A percentile compares a stretch with the other conserved stretches of the same genome.
Conservation (phyloP, 2,329 filamentous ascomycete species). For the Fusarium sp. region DNA sequence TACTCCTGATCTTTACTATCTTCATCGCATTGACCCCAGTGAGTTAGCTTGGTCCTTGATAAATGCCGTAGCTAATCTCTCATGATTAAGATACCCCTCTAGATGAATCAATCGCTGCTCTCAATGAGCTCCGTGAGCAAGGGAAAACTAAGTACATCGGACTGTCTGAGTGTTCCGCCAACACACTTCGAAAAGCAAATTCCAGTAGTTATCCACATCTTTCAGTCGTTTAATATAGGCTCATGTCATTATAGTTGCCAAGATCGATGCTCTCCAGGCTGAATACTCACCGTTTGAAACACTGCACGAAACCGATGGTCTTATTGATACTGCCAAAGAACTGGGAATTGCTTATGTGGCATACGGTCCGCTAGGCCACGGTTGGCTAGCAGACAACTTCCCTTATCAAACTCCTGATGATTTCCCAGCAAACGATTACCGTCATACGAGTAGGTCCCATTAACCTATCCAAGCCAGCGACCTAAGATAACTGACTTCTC, state of each 20-base stretch:
- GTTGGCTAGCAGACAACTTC: slow-evolving; percentile 2
- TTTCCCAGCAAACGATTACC: not conserved
- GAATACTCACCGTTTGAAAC: slow-evolving; percentile 16
- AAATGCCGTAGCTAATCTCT: not conserved
- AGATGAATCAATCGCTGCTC: not conserved
- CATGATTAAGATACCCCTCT: not conserved
- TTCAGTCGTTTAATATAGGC: fast-evolving
- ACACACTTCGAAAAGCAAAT: slow-evolving; percentile 1
- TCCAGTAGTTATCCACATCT: not conserved
- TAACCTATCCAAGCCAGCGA: fast-evolving
- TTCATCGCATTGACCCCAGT: slow-evolving; percentile 11
- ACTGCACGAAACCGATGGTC: not conserved
- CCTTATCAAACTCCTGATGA: not conserved
- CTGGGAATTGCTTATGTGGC: not conserved
- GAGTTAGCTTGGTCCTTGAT: fast-evolving
- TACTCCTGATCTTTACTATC: slow-evolving; percentile 2
- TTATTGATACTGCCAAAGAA: not conserved
- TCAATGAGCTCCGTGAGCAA: not conserved
- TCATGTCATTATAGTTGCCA: not conserved
- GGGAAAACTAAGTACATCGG: slow-evolving; percentile 13
- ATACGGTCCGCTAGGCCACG: not conserved
- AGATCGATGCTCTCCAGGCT: slow-evolving; percentile 12
- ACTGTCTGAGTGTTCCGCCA: not conserved
- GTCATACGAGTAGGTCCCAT: not conserved
- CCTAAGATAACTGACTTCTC: not conserved